Conservation (phyloP, 768 basidiomycete genomes). For the Obba rivulosa region DNA sequence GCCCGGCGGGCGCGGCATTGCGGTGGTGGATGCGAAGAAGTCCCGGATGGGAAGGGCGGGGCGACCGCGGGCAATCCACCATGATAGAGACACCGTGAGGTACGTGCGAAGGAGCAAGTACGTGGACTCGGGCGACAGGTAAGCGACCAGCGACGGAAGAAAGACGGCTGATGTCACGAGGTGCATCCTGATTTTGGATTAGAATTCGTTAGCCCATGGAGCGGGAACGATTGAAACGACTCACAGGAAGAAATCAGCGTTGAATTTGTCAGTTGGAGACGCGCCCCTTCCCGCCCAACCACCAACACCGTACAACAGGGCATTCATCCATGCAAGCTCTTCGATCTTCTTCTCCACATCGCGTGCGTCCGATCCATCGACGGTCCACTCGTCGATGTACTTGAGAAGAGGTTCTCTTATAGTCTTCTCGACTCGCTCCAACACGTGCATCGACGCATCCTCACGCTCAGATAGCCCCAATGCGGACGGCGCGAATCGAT, state of each 20-base stretch:
- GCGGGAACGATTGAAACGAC: constrained; percentile 19
- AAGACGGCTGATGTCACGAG: constrained; percentile 61
- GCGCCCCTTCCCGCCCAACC: constrained; percentile 44
- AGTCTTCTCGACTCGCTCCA: constrained; percentile 9
- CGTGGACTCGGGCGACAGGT: constrained; percentile 36
- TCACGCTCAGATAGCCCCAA: constrained; percentile 5
- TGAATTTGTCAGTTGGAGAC: constrained; percentile 27
- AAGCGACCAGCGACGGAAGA: constrained; percentile 43
- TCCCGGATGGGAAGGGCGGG: constrained; percentile 38
- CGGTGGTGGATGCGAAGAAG: constrained; percentile 17
- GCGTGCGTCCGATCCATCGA: constrained; percentile 9
- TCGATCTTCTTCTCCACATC: constrained; percentile 52
- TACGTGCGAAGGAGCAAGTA: constrained; percentile 51
- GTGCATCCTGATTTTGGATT: constrained; percentile 56
- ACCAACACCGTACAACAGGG: constrained; percentile 50
- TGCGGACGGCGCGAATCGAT: constrained; percentile 17
- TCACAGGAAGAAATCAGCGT: constrained; percentile 58
- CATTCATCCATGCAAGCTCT: constrained; percentile 54
- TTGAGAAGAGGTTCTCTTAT: constrained; percentile 11
- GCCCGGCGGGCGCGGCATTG: constrained; percentile 14
- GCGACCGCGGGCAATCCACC: constrained; percentile 45
- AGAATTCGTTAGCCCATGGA: neutral
- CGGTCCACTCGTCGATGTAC: constrained; percentile 18
- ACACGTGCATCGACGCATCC: neutral
- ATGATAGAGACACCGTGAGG: constrained; percentile 43